Base-by-base conservation (phyloP, 306 rosid species). In the Dryas drummondii region DNA sequence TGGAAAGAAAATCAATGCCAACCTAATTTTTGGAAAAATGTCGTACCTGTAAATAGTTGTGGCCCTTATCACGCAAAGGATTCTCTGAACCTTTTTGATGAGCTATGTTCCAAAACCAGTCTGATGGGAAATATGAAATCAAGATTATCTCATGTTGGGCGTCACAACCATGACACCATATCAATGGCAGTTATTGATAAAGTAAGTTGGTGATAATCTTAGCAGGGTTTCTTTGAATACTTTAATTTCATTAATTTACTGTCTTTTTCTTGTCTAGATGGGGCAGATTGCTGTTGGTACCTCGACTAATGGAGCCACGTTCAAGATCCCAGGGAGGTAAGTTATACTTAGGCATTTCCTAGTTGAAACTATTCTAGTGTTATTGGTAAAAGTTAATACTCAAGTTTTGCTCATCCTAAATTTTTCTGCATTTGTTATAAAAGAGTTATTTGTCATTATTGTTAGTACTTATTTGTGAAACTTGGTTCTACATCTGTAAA, bases 261-360 rank as follows among this genome's bases (percentile, higher is more conserved):
- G 45, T 42, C 50, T 15, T 81, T 55, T 66, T 80, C 72, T 90
- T 84, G 61, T 58, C 22, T 75, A 94, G 98, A 78, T 75, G 87
- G 96, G 97, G 74, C 90, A 78, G 48, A 77, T 91, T 59, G 98
- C 97, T 15, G 97, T 90, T 72, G 98, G 97, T 66, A 94, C 98
- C 51, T 94, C 96, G 51, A 94, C 98, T 66, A 90, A 94, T 80
- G 98, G 98, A 48, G 97, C 97, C 72, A 90, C 93, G 61, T 94
- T 87, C 86, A 91, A 94, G 86, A 88, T 94, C 74, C 98, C 98
- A 41, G 98, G 98, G 75, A 91, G 98, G 98, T 94, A 67, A 71
- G 68, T 72, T 83, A 44, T 16, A 40, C 17, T 58, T 41, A 66
- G 11, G 55, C 48, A 68, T 48, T 66, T 47, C 5, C n/a, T 55